Evolutionary conservation across 192 early-diverging fungal genomes (phyloP).

Genomic region (Thamnidium elegans): DNA sequence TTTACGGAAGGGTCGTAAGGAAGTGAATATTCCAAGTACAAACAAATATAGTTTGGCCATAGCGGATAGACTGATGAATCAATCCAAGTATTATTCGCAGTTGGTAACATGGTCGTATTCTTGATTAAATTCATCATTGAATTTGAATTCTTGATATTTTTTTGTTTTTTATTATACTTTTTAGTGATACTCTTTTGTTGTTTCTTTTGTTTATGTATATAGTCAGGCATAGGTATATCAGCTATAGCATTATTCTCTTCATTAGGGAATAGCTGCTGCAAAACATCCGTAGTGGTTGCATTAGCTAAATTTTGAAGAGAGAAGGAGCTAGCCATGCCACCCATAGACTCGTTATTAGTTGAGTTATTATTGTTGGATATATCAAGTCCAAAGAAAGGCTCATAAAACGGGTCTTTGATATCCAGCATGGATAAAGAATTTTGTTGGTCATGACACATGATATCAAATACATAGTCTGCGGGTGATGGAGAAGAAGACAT

Average conservation of each 20-base stretch:
- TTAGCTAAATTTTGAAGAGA: neutral
- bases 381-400: conserved; percentile 10
- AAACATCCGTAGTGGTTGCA: neutral
- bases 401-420: conserved; percentile 36
- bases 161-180: conserved; percentile 2
- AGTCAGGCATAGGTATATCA: too few species aligned
- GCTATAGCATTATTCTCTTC: neutral
- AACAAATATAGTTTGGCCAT: conserved; percentile 42
- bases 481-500: conserved; percentile 35
- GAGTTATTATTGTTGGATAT: neutral
- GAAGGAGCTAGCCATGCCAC: neutral
- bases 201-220: neutral
- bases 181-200: neutral
- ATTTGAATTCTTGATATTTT: neutral
- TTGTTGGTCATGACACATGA: conserved; percentile 31
- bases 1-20: conserved; percentile 30
- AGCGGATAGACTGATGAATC: conserved; percentile 16
- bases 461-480: conserved; percentile 39
- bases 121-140: neutral
- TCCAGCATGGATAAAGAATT: conserved; percentile 25
- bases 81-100: neutral
- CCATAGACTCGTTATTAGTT: neutral
- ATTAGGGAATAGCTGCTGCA: neutral
- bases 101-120: conserved; percentile 6
- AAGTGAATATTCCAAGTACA: conserved; percentile 36